Evolutionary conservation across 2,329 filamentous ascomycete species (phyloP).

Genomic region (Xylaria polymorpha): DNA sequence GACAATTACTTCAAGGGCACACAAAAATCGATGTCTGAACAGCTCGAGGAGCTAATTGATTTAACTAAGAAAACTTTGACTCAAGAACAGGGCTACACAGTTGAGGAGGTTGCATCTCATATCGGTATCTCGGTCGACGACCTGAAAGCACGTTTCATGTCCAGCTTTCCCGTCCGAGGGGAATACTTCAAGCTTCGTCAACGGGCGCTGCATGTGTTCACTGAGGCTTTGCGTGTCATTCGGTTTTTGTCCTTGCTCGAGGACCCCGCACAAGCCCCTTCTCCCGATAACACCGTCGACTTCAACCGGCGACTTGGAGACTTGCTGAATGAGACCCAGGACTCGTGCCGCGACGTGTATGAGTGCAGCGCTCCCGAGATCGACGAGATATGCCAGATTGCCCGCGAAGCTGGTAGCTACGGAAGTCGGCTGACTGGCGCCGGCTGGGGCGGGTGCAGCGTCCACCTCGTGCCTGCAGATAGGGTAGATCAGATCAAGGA

Average conservation of each 20-base stretch:
- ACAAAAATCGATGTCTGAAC: slow-evolving; percentile 66
- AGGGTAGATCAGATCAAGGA: slow-evolving; percentile 82
- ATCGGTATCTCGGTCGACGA: slow-evolving; percentile 76
- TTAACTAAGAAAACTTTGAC: slow-evolving; percentile 77
- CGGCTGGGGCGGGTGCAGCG: slow-evolving; percentile 96
- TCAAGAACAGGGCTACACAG: slow-evolving; percentile 85
- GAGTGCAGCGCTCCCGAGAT: slow-evolving; percentile 94
- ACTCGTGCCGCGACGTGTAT: slow-evolving; percentile 86
- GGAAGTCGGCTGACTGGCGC: slow-evolving; percentile 91
- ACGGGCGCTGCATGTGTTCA: slow-evolving; percentile 90
- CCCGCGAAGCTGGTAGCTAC: slow-evolving; percentile 80
- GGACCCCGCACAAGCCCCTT: slow-evolving; percentile 55
- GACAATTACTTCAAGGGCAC: slow-evolving; percentile 76
- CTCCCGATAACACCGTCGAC: slow-evolving; percentile 64
- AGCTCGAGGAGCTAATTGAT: slow-evolving; percentile 78
- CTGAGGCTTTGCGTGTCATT: slow-evolving; percentile 86
- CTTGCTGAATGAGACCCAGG: slow-evolving; percentile 90
- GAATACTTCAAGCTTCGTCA: slow-evolving; percentile 89
- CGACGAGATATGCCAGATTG: slow-evolving; percentile 87
- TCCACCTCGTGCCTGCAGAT: slow-evolving; percentile 88
- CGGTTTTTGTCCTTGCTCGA: slow-evolving; percentile 84
- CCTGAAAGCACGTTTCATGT: slow-evolving; percentile 82
- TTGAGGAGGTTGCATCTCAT: slow-evolving; percentile 81
- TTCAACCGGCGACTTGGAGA: slow-evolving; percentile 79
- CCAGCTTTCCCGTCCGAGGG: slow-evolving; percentile 88